phyloP scores from a whole-genome alignment of 495 filamentous ascomycete genomes.

The Hypoxylon intermedium region DNA sequence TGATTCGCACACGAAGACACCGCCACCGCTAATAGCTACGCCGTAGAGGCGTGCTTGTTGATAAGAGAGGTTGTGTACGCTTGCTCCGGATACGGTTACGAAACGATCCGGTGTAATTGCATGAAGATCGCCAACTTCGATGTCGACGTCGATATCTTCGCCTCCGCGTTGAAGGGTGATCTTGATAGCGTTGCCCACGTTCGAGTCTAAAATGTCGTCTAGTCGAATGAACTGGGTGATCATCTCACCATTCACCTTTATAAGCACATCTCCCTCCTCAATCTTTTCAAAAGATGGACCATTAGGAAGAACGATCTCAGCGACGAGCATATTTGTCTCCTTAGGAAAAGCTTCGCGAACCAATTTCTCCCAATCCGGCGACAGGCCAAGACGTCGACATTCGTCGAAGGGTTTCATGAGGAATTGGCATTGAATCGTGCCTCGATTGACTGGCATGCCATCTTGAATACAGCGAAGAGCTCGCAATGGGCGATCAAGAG shows the following conservation, averaged over 20 bases:
- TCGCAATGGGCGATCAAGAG: slow-evolving; percentile 84
- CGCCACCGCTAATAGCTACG: slow-evolving; percentile 77
- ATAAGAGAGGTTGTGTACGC: slow-evolving; percentile 96
- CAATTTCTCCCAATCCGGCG: slow-evolving; percentile 81
- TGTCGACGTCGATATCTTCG: slow-evolving; percentile 82
- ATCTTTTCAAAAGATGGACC: slow-evolving; percentile 85
- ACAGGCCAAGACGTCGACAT: slow-evolving; percentile 87
- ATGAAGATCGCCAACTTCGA: slow-evolving; percentile 89
- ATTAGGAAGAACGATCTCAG: slow-evolving; percentile 91
- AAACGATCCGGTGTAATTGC: slow-evolving; percentile 95
- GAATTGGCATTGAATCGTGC: slow-evolving; percentile 99
- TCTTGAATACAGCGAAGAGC: slow-evolving; percentile 85
- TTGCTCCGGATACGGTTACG: slow-evolving; percentile 88
- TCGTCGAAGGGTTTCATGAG: slow-evolving; percentile 97
- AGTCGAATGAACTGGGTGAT: slow-evolving; percentile 92
- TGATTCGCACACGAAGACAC: slow-evolving; percentile 92
- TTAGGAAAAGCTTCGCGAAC: slow-evolving; percentile 83
- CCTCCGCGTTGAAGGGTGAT: slow-evolving; percentile 88
- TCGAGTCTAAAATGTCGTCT: slow-evolving; percentile 92
- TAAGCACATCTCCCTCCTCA: slow-evolving; percentile 93
- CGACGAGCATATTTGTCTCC: slow-evolving; percentile 95
- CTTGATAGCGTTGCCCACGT: slow-evolving; percentile 74
- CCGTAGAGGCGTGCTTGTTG: slow-evolving; percentile 94
- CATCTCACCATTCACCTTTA: slow-evolving; percentile 92
- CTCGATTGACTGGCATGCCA: slow-evolving; percentile 75